Base-by-base conservation (phyloP, 257 asterid species). In the Nemophila menziesii region DNA sequence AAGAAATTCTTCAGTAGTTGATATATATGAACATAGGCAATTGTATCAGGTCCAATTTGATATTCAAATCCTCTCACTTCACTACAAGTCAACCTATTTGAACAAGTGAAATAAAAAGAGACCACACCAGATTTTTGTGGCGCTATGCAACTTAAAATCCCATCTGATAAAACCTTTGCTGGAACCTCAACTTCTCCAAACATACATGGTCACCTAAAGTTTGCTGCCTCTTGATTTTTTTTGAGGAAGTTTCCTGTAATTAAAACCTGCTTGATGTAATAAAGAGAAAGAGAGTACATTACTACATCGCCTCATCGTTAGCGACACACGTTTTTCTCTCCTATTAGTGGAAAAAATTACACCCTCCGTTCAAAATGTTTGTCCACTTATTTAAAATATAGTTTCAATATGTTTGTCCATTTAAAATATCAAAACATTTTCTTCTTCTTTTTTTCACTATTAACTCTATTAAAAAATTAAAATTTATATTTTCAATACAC, bases 181-280 rank as follows among this genome's bases (percentile, higher is more conserved):
- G 68, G 75, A 50, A 83, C 82, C 80, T 83, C 94, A 60, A 83
- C 57, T 69, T 74, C 82, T 43, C 96, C 93, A 68, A 85, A 85
- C 96, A 85, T 85, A 49, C 83, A 52, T 44, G 93, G 71, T 92
- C 93, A 85, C 61, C 72, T 72, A 66, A 55, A 75, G 17, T 52
- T 58, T 33, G 68, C 60, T 19, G 69, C 48, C 46, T 69, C 89
- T 39, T 68, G 50, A 44, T 62, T 69, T 44, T 69, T 65, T 68
- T 69, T 75, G 42, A 85, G 82, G 65, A 81, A 85, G 44, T 45
- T 63, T 60, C 96, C 96, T 20, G 61, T 54, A 33, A 85, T 61
- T 43, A 73, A 63, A 49, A 85, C 86, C 96, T 81, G 77, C 62
- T 54, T 42, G 52, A 44, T 21, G 43, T 22, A 26, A 45, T 42